Evolutionary conservation across 345 rosid species (phyloP).

Genomic region (Cardiospermum halicacabum): DNA sequence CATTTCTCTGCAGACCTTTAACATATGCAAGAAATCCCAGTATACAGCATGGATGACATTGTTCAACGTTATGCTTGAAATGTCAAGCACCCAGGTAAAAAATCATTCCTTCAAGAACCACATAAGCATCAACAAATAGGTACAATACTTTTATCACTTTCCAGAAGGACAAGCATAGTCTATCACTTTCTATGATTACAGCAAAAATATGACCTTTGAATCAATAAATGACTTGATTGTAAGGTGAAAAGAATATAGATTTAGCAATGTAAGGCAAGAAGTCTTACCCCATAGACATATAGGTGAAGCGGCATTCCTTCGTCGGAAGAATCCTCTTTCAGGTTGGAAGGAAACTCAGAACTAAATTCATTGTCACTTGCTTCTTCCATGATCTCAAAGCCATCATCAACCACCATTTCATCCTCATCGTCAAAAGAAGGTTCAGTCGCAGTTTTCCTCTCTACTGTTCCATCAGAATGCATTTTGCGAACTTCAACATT

Average conservation of each 20-base stretch:
- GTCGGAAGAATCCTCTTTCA: constrained; percentile 31
- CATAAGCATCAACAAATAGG: not conserved
- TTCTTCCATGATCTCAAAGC: constrained; percentile 25
- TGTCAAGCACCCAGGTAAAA: not conserved
- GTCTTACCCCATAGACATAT: constrained; percentile 71
- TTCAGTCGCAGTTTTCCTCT: constrained; percentile 23
- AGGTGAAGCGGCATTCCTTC: constrained; percentile 30
- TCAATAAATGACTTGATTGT: not conserved
- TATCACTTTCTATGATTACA: not conserved
- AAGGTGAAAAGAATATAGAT: not conserved
- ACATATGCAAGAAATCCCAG: not conserved
- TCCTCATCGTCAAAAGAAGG: constrained; percentile 23
- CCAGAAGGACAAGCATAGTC: not conserved
- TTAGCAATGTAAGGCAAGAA: constrained; percentile 10
- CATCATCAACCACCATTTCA: constrained; percentile 29
- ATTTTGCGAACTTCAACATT: constrained; percentile 60
- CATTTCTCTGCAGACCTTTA: not conserved
- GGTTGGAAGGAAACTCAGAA: constrained; percentile 24
- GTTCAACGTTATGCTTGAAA: not conserved
- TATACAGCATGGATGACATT: not conserved
- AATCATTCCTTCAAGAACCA: not conserved
- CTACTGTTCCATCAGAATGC: constrained; percentile 30
- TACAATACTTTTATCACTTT: too few species aligned
- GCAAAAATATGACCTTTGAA: not conserved
- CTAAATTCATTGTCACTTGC: constrained; percentile 24